These are phyloP conservation scores for Blastobotrys buckinghamii DNA, from an alignment of 1,139 yeast species.

Conservation along the genomic window DNA sequence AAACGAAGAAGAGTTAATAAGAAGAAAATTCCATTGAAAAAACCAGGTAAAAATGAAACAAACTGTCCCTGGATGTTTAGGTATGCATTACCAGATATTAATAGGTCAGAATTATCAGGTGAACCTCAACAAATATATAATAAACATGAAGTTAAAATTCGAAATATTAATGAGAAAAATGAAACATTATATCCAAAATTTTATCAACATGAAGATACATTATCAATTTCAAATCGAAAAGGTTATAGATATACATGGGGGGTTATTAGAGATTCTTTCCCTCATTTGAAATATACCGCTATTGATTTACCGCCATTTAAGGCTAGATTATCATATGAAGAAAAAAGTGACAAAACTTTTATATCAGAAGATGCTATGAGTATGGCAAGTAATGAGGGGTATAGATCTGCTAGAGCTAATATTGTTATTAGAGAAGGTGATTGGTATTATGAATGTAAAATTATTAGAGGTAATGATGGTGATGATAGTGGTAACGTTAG, in stretches of 20 bases:
- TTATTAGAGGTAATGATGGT: slow-evolving; percentile 39
- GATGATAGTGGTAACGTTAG: slow-evolving; percentile 54
- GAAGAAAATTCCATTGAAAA: not conserved
- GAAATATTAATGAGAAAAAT: slow-evolving; percentile 1
- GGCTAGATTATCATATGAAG: slow-evolving; percentile 64
- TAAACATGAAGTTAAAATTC: not conserved
- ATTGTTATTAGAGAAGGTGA: slow-evolving; percentile 72
- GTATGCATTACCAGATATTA: slow-evolving; percentile 2
- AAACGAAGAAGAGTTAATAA: not conserved
- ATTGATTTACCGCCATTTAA: slow-evolving; percentile 67
- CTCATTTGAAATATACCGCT: slow-evolving; percentile 60
- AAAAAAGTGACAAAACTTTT: slow-evolving; percentile 57
- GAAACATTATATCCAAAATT: not conserved
- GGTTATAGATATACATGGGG: slow-evolving; percentile 83
- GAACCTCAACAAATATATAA: slow-evolving; percentile 8
- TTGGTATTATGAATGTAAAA: slow-evolving; percentile 71
- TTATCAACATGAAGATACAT: slow-evolving; percentile 7
- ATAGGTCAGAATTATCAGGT: not conserved
- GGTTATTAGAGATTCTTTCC: slow-evolving; percentile 59
- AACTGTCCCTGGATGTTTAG: slow-evolving; percentile 11
- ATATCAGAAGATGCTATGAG: slow-evolving; percentile 36
- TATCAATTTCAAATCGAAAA: slow-evolving; percentile 44
- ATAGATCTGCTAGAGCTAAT: slow-evolving; percentile 75
- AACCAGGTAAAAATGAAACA: slow-evolving; percentile 4
- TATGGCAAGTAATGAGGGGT: slow-evolving; percentile 61